Evolutionary conservation across 177 flowering plant genomes (phyloP).

Genomic region (Vitis hybrid): DNA sequence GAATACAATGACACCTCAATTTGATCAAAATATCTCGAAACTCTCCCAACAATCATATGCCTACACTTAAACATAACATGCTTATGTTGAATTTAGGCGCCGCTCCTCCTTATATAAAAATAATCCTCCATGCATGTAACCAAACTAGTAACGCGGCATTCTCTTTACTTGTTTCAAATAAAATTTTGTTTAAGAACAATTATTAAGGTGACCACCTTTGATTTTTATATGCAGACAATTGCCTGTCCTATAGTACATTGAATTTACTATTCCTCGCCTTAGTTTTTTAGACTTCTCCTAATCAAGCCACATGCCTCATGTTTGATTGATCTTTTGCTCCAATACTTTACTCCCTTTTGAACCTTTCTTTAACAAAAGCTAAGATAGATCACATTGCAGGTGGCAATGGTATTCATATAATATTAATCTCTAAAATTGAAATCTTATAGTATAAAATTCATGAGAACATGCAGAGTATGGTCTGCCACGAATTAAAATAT

Average conservation of each 20-base stretch:
- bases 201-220: not conserved
- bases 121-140: conserved; percentile 2
- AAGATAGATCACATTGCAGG: not conserved
- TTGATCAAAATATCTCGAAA: not conserved
- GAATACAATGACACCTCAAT: not conserved
- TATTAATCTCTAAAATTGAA: not conserved
- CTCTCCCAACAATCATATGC: conserved; percentile 1
- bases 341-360: not conserved
- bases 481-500: conserved; percentile 11
- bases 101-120: not conserved
- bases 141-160: conserved; percentile 15
- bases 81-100: conserved; percentile 7
- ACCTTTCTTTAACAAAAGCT: not conserved
- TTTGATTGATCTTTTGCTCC: conserved; percentile 10
- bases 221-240: not conserved
- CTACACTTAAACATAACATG: conserved; percentile 6
- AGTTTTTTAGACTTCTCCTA: conserved; percentile 12
- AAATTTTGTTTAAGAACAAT: not conserved
- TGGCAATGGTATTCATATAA: not conserved
- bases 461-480: conserved; percentile 23
- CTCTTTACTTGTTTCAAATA: not conserved
- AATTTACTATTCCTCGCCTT: conserved; percentile 8
- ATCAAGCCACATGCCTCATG: conserved; percentile 25
- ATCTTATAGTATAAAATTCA: not conserved
- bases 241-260: conserved; percentile 14